Percentiles rank a stretch among this genome's conserved stretches.
Evolutionary conservation across 129 eudicot species (phyloP).

Genomic region (Flaveria brownii): DNA sequence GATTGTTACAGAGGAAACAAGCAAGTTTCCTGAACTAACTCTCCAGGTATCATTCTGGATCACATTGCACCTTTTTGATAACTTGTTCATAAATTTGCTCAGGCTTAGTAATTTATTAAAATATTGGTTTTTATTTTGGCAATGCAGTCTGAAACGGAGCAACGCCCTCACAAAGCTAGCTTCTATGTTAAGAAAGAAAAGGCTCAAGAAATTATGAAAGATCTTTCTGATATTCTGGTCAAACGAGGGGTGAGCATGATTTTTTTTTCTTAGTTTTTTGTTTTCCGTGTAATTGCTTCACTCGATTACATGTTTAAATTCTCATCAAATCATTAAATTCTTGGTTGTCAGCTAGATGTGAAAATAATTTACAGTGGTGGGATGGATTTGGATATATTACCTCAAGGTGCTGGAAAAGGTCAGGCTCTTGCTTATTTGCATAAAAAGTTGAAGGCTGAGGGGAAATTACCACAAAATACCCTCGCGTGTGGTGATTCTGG

Average conservation of each 20-base stretch:
- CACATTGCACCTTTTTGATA: background rate
- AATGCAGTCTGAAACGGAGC: constrained; percentile 85
- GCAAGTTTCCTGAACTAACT: constrained; percentile 81
- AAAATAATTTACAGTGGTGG: constrained; percentile 97
- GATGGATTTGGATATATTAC: constrained; percentile 82
- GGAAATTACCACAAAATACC: constrained; percentile 71
- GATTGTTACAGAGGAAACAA: constrained; percentile 76
- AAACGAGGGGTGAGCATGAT: constrained; percentile 69
- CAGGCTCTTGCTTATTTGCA: constrained; percentile 96
- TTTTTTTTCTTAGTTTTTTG: background rate
- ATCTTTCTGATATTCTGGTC: constrained; percentile 58
- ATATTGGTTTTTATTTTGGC: background rate
- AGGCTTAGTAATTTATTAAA: background rate
- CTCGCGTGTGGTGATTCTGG: constrained; percentile 99
- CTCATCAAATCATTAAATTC: background rate
- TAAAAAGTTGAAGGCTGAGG: constrained; percentile 53
- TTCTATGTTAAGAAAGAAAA: constrained; percentile 81
- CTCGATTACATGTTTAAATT: background rate
- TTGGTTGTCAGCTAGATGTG: constrained; percentile 72
- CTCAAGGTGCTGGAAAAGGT: constrained; percentile 99
- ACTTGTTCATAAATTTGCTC: background rate
- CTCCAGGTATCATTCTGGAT: constrained; percentile 58
- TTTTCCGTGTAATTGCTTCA: background rate
- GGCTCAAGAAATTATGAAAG: constrained; percentile 66
- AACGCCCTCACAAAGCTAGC: constrained; percentile 89